Evolutionary conservation across 2,329 filamentous ascomycete species (phyloP).

Genomic region (Neofusicoccum parvum): DNA sequence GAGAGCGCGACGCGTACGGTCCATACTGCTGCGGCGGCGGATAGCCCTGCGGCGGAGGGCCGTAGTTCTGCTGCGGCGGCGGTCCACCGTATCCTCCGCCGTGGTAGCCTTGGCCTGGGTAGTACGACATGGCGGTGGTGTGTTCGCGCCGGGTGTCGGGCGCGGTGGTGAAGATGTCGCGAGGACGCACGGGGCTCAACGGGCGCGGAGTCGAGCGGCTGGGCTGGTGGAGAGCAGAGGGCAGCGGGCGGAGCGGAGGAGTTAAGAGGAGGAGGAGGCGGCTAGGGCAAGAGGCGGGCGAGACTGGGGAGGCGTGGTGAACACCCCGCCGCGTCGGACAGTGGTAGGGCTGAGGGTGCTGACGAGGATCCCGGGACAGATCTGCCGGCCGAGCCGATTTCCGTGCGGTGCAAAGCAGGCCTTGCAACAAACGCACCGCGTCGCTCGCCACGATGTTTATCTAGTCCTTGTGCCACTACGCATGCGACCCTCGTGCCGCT

Average conservation of each 20-base stretch:
- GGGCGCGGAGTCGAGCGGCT: not conserved
- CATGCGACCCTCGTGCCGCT: not conserved
- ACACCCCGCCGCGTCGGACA: conserved; percentile 7
- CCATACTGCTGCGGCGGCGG: conserved; percentile 24
- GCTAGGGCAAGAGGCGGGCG: not conserved
- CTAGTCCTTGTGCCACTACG: not conserved
- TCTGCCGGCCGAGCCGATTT: conserved; percentile 18
- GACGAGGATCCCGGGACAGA: conserved; percentile 17
- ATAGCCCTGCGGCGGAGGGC: conserved; percentile 24
- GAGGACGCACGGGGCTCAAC: not conserved
- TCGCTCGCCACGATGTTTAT: not conserved
- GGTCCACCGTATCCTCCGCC: conserved; percentile 40
- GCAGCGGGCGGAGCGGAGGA: not conserved
- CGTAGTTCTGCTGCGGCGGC: conserved; percentile 37
- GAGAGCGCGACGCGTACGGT: conserved; percentile 9
- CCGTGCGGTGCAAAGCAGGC: not conserved
- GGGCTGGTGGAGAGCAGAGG: not conserved
- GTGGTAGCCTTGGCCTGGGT: conserved; percentile 46
- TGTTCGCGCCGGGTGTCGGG: not conserved
- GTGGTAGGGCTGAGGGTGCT: conserved; percentile 18
- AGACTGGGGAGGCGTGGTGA: not conserved
- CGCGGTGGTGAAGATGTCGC: not conserved
- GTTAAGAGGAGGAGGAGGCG: not conserved
- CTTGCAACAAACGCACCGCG: not conserved
- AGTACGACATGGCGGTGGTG: conserved; percentile 41